phyloP scores from a whole-genome alignment of 257 asterid genomes.

The Capsicum baccatum region DNA sequence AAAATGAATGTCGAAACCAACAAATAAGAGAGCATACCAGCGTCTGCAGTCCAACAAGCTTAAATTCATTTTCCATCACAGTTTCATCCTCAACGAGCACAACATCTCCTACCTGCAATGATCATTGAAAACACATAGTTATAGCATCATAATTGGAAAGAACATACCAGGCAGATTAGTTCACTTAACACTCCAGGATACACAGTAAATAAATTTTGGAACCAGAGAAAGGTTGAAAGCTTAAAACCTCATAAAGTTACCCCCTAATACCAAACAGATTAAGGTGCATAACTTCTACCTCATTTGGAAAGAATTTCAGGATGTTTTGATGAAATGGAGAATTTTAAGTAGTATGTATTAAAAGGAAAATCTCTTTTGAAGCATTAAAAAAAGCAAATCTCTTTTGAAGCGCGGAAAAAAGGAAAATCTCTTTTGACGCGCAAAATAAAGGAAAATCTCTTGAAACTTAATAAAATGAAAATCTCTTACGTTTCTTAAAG shows the following conservation, averaged over 20 bases:
- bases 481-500: background rate
- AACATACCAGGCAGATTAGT: background rate
- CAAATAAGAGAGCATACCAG: conserved; percentile 50
- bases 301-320: background rate
- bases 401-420: background rate
- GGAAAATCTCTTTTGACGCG: background rate
- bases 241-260: background rate
- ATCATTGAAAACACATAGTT: conserved; percentile 12
- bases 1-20: background rate
- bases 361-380: background rate
- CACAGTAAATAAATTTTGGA: background rate
- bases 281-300: conserved; percentile 20
- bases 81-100: conserved; percentile 60
- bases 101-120: conserved; percentile 66
- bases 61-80: conserved; percentile 56
- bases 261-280: background rate
- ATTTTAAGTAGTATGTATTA: background rate
- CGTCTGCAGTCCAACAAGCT: conserved; percentile 60
- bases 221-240: conserved; percentile 16
- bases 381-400: background rate
- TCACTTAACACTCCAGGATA: conserved; percentile 23
- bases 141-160: conserved; percentile 2
- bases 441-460: background rate
- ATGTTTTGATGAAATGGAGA: conserved; percentile 14
- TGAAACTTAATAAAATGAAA: background rate